phyloP scores from a whole-genome alignment of 768 basidiomycete genomes.

The Lentinus brumalis region DNA sequence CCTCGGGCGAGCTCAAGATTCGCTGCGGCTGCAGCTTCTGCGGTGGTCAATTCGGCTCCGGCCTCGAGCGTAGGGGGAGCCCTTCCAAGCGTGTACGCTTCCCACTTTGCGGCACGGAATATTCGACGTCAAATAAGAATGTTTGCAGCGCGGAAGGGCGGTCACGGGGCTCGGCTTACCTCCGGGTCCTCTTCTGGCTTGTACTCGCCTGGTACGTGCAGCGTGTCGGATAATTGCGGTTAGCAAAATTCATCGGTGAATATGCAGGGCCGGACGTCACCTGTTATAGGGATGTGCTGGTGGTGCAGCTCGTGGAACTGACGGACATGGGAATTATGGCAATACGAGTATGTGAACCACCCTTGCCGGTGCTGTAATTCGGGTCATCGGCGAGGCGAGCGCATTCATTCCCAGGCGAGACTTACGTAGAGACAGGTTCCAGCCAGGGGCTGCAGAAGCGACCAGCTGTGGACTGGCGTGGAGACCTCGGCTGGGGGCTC shows the following conservation, averaged over 20 bases:
- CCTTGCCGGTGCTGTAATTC: conserved; percentile 72
- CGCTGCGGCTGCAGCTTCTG: conserved; percentile 63
- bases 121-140: conserved; percentile 21
- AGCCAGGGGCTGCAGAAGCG: conserved; percentile 74
- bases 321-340: conserved; percentile 92
- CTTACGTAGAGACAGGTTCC: conserved; percentile 84
- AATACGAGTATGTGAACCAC: conserved; percentile 98
- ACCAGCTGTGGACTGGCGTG: conserved; percentile 81
- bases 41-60: conserved; percentile 64
- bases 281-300: conserved; percentile 63
- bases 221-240: conserved; percentile 12
- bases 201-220: conserved; percentile 55
- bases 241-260: conserved; percentile 6
- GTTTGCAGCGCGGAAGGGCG: conserved; percentile 9
- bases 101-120: conserved; percentile 50
- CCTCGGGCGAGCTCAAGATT: conserved; percentile 78
- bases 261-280: conserved; percentile 40
- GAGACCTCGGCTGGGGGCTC: conserved; percentile 55
- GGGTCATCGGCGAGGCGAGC: conserved; percentile 31
- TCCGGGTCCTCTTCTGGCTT: conserved; percentile 86
- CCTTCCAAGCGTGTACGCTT: conserved; percentile 75
- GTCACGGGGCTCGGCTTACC: conserved; percentile 46
- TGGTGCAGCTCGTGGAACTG: conserved; percentile 89
- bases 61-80: conserved; percentile 62
- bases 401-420: conserved; percentile 37